Base-by-base conservation (phyloP, 768 basidiomycete species). In the Podaxis carcinomalis region DNA sequence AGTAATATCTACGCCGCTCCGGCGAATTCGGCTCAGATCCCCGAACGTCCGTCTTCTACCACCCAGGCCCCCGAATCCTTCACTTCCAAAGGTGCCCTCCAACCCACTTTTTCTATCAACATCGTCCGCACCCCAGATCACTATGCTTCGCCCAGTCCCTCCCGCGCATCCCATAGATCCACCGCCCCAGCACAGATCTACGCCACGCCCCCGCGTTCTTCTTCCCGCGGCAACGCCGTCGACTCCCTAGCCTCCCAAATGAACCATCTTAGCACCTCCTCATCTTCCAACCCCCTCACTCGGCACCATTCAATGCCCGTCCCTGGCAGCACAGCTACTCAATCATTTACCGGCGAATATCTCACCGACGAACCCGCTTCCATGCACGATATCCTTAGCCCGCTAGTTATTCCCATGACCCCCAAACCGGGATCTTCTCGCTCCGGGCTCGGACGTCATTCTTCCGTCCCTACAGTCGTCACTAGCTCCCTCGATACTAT, bases 71-170 rank as follows among this genome's bases (percentile, higher is more conserved):
- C 71, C 0, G 80, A 83, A 57, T 75, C 77, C 2, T 89, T 80
- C 65, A 87, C 81, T 0, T 68, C 81, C 5, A 75, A 74, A 59
- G 74, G 69, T 19, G 80, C 84, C 13, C 80, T 90, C 16, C 82
- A 84, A 47, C 77, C 87, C 1, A 90, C 90, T 1, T 92, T 90
- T 66, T 86, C 86, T 1, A 67, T 82, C n/a, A 83, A 75, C 57
- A 86, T 89, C 69, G 76, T 90, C 35, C 86, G 89, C 51, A 88
- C 84, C 2, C 89, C 89, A 1, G 77, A 79, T 4, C 80, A 90
- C 67, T 90, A 89, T 63, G 65, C 62, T 56, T 62, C 65, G 9
- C 67, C 71, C 7, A 53, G 64, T 10, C 61, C 66, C 23, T 56
- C 62, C 51, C 32, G 56, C 23, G 27, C 36, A 42, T 51, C 53